Base-by-base conservation (phyloP, 1,284 basidiomycete species). In the Lentinula novae-zelandiae region DNA sequence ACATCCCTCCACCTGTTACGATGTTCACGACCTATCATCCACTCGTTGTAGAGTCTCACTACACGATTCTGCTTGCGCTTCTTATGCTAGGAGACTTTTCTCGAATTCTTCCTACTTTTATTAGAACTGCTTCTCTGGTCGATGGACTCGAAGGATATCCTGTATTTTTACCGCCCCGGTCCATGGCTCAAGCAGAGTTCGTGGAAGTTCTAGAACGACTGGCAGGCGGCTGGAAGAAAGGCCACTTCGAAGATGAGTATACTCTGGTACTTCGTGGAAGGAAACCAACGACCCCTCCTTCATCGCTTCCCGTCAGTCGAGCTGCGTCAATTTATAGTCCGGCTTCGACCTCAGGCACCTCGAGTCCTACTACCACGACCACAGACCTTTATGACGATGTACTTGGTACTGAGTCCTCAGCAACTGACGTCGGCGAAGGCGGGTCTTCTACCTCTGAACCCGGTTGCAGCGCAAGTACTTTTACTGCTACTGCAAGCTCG, bases 21-120 rank as follows among this genome's bases (percentile, higher is more conserved):
- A 79, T 82, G 68, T 88, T 90, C 74, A 90, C 92, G 59, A 92
- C 91, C 0, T 94, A 93, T 69, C 92, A 94, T 67, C 92, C 92
- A 7, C 79, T 93, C 39, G 82, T 93, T 54, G 86, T 93, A 61
- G 92, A 94, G 70, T 85, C 90, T 5, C 86, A 90, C 69, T 94
- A 89, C 75, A 89, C 83, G 63, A 78, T 92, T 57, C 77, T 94
- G 36, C 77, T 92, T 62, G 85, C 84, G 64, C 76, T 83, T 55
- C 76, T 93, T 59, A 81, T 94, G 78, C 81, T 92, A 10, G 90
- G 85, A 1, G 88, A 92, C 64, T 85, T 93, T 66, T 68, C 78
- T 5, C 72, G 74, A 7, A 74, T 92, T 20, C 73, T 90, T 6
- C 78, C 80, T 8, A 80, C 82, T 0, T 92, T 93, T 67, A 75